These are phyloP conservation scores for Eragrostis nindensis DNA, from an alignment of 176 grass and related monocot genomes.

Conservation along the genomic window DNA sequence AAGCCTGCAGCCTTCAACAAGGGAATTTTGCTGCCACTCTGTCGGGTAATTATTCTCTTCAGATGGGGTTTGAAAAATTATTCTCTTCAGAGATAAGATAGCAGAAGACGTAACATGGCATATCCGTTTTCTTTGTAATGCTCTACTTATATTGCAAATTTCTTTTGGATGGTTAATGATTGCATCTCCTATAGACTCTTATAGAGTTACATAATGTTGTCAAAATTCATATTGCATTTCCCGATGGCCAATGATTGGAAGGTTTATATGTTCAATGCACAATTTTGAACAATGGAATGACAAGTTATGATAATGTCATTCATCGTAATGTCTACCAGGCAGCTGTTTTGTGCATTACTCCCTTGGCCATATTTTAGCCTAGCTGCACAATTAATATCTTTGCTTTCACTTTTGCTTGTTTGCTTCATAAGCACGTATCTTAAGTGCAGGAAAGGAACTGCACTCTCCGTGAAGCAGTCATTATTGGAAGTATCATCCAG, in stretches of 20 bases:
- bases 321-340: not conserved
- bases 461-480: constrained; percentile 89
- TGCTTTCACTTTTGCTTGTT: not conserved
- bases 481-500: constrained; percentile 91
- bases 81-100: not conserved
- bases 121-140: not conserved
- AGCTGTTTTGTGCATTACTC: not conserved
- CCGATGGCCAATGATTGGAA: not conserved
- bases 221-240: not conserved
- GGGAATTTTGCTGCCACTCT: constrained; percentile 87
- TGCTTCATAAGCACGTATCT: constrained; percentile 17
- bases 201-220: not conserved
- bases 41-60: constrained; percentile 63
- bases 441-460: constrained; percentile 71
- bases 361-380: not conserved
- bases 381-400: not conserved
- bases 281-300: not conserved
- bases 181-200: too few species aligned
- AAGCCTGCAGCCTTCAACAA: constrained; percentile 92
- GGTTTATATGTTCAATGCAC: not conserved
- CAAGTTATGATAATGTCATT: not conserved
- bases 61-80: constrained; percentile 75
- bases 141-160: not conserved
- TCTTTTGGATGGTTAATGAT: not conserved
- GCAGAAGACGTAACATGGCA: not conserved